phyloP scores from a whole-genome alignment of 805 yeast species.

The Millerago galiae region DNA sequence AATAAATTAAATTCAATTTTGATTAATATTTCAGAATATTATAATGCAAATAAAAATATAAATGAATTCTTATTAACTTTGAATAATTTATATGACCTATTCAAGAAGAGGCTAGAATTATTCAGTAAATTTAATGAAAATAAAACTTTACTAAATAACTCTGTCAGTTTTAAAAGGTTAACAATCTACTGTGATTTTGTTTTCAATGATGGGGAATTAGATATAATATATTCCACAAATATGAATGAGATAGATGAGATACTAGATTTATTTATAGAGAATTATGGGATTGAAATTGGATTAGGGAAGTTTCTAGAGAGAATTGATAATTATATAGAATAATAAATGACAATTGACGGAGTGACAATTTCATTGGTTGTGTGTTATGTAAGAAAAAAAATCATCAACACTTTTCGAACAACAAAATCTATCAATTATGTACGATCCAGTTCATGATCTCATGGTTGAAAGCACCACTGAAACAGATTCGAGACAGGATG shows the following conservation, averaged over 20 bases:
- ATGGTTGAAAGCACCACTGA: background rate
- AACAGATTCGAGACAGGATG: background rate
- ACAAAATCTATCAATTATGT: background rate
- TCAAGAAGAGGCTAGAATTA: slow-evolving; percentile 9
- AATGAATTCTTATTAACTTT: slow-evolving; percentile 16
- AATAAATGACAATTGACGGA: no score
- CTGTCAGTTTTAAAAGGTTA: slow-evolving; percentile 1
- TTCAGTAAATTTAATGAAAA: background rate
- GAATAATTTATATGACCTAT: slow-evolving; percentile 13
- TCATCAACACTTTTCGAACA: no score
- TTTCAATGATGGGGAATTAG: slow-evolving; percentile 5
- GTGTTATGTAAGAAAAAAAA: no score
- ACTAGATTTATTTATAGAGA: background rate
- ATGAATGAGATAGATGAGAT: background rate
- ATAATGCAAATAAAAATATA: slow-evolving; percentile 12
- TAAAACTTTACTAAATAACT: background rate
- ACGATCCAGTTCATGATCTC: slow-evolving; percentile 1
- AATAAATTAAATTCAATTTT: slow-evolving; percentile 19
- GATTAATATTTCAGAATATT: slow-evolving; percentile 6
- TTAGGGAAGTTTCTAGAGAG: slow-evolving; percentile 1
- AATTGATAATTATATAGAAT: background rate
- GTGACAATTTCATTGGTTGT: no score
- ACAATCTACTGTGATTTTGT: slow-evolving; percentile 2
- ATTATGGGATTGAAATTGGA: slow-evolving; percentile 6
- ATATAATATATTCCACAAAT: slow-evolving; percentile 3